Evolutionary conservation across 2,329 filamentous ascomycete species (phyloP), one percentile per base, ranked within the genome.

Genomic region (Ascomycota sp.): DNA sequence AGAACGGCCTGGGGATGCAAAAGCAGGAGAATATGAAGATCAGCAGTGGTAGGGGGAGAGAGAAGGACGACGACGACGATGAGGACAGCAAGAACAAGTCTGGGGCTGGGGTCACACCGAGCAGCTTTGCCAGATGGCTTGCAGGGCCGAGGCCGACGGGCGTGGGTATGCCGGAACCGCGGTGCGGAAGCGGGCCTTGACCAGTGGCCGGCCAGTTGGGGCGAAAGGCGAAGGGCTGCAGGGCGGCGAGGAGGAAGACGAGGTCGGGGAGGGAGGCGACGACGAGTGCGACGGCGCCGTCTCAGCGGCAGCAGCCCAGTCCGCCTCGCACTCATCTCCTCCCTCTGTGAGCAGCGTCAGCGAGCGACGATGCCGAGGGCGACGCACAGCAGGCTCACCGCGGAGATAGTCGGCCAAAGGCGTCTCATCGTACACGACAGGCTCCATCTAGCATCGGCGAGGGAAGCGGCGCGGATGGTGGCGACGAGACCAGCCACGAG

Each of bases 371-470:
- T 17, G 25, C 27, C 17, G 21, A 27, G 23, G 11, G n/a, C 10
- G n/a, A 27, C 11, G 7, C 11, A 5, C 19, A 20, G n/a, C 20
- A 22, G 29, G 32, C 42, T 45, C 55, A 89, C 85, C 83, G 70
- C 85, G 75, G 43, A 94, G 71, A 57, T 89, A 89, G 46, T 79
- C 73, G 48, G 82, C 83, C 55, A 94, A 65, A 43, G 85, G 85
- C 50, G 80, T 79, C 57, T 83, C 74, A 57, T 89, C 71, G 56
- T 78, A 79, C 43, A 93, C 71, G 44, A 93, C 65, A 46, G 78
- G 72, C 66, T 93, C 85, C 85, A 94, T 52, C 38, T 47, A 42
- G 40, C 38, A n/a, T n/a, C n/a, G n/a, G n/a, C n/a, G n/a, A n/a
- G n/a, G n/a, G 42, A 39, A 30, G 35, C 33, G 21, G 32, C 33